Percentiles rank a stretch among this genome's conserved stretches.
Conservation (phyloP, 2,329 filamentous ascomycete species). For the Bipolaris oryzae region DNA sequence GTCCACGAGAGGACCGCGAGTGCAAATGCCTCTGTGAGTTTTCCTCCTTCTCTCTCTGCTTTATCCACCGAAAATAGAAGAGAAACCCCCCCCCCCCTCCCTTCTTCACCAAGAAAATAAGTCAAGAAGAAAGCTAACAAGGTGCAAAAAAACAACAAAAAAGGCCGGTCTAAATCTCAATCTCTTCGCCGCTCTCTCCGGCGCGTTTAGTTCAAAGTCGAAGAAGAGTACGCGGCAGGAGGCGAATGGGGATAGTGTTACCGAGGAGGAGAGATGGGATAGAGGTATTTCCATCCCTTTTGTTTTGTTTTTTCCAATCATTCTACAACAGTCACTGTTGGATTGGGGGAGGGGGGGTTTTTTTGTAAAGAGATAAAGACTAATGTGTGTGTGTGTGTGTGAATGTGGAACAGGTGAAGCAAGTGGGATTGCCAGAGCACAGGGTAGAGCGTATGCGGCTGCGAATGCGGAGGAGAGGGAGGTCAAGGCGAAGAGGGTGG, state of each 20-base stretch:
- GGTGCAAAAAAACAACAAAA: too few relatives aligned
- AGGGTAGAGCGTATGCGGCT: conserved; percentile 31
- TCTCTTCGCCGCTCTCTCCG: conserved; percentile 44
- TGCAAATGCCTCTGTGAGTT: conserved; percentile 40
- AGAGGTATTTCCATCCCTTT: conserved; percentile 21
- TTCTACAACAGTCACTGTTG: too few relatives aligned
- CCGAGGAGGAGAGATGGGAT: conserved; percentile 34
- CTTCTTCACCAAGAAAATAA: too few relatives aligned
- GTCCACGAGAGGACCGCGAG: conserved; percentile 39
- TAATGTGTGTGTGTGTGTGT: too few relatives aligned
- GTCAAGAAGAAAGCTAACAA: too few relatives aligned
- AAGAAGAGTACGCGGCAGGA: conserved; percentile 41
- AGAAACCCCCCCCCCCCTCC: too few relatives aligned
- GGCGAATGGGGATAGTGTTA: conserved; percentile 31
- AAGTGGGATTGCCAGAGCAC: conserved; percentile 25
- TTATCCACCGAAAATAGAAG: not conserved
- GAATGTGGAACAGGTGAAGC: conserved; percentile 26
- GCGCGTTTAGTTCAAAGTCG: conserved; percentile 37
- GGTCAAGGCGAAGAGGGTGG: conserved; percentile 27
- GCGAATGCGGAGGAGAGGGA: conserved; percentile 26
- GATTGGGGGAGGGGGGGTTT: too few relatives aligned
- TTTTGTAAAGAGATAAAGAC: too few relatives aligned
- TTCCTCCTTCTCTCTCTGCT: not conserved
- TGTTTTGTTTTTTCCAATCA: too few relatives aligned
- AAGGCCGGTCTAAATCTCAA: conserved; percentile 44